Evolutionary conservation across 148 eudicot species (phyloP), one percentile per base, ranked within the genome.

Genomic region (Tetragonia tetragonoides): DNA sequence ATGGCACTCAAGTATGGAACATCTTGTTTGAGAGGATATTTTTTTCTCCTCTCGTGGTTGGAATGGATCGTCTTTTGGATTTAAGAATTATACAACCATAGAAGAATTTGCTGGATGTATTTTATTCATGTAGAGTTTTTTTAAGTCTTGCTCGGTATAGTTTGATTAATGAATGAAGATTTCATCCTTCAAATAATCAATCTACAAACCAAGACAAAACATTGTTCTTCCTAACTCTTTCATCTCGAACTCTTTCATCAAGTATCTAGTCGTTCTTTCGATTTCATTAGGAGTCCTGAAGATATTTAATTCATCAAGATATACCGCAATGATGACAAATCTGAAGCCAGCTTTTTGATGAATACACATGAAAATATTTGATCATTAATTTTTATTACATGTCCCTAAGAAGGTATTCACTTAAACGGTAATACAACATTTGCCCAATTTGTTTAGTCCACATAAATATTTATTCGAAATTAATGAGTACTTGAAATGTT

Each of bases 261-360:
- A 23, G 9, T 37, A 65, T 4, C 12, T 37, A 3, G 7, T 42
- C 2, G 41, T 65, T 2, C 37, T 65, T n/a, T n/a, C n/a, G n/a
- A n/a, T 38, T 34, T 65, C 68, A 10, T 28, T 42, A 9, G 42
- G 3, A 0, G 68, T 65, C 11, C 42, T 18, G 7, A 11, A 34
- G 24, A 37, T 65, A 65, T 65, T 34, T 18, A 65, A 65, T 34
- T 68, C 53, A 68, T 68, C 72, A 68, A 42, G 23, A 44, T 68
- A 68, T 5, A 41, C 53, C 42, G 28, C 72, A 39, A 41, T 68
- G 4, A 41, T 68, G 5, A 9, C 53, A 18, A 68, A 39, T 18
- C 5, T 14, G 17, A 53, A 68, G 10, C 2, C 21, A 23, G 42
- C 17, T 11, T 41, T 24, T 68, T 42, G 1, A 68, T 68, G 28